These are phyloP conservation scores for Ceratocystis ficicola DNA, from an alignment of 2,329 filamentous ascomycete genomes.

Conservation along the genomic window DNA sequence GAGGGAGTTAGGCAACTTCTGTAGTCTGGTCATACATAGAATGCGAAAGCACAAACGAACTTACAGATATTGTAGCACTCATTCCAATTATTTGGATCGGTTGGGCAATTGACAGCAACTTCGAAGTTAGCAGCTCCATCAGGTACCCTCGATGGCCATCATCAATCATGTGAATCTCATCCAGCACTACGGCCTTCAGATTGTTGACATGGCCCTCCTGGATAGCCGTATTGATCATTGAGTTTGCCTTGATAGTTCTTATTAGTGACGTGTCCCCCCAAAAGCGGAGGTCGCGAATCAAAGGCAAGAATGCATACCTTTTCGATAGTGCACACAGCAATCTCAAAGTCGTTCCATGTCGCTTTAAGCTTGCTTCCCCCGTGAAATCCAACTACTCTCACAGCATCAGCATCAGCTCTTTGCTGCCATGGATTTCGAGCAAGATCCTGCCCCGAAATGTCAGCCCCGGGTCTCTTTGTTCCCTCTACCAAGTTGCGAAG, in stretches of 20 bases:
- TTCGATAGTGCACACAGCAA: conserved; percentile 69
- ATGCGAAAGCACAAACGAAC: conserved; percentile 25
- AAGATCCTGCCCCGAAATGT: conserved; percentile 30
- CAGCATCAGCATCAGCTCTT: conserved; percentile 43
- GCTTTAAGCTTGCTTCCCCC: conserved; percentile 56
- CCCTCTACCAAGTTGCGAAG: conserved; percentile 53
- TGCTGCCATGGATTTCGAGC: conserved; percentile 39
- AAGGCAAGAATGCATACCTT: conserved; percentile 37
- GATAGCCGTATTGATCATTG: conserved; percentile 59
- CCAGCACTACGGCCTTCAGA: conserved; percentile 55
- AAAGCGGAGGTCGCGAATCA: background rate
- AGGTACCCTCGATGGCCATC: conserved; percentile 65
- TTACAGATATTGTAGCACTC: conserved; percentile 64
- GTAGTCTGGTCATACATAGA: no score
- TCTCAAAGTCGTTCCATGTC: conserved; percentile 62
- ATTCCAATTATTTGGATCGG: conserved; percentile 62
- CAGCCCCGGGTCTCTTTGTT: conserved; percentile 34
- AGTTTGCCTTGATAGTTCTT: conserved; percentile 47
- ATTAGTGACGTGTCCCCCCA: background rate
- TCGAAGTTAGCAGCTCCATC: conserved; percentile 61
- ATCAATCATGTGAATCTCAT: conserved; percentile 73
- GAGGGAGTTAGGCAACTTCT: background rate
- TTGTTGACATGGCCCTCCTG: conserved; percentile 55
- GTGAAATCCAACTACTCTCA: conserved; percentile 62
- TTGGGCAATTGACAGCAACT: conserved; percentile 56